Evolutionary conservation across 768 basidiomycete species (phyloP), one percentile per base, ranked within the genome.

Genomic region (Lactarius sp.): DNA sequence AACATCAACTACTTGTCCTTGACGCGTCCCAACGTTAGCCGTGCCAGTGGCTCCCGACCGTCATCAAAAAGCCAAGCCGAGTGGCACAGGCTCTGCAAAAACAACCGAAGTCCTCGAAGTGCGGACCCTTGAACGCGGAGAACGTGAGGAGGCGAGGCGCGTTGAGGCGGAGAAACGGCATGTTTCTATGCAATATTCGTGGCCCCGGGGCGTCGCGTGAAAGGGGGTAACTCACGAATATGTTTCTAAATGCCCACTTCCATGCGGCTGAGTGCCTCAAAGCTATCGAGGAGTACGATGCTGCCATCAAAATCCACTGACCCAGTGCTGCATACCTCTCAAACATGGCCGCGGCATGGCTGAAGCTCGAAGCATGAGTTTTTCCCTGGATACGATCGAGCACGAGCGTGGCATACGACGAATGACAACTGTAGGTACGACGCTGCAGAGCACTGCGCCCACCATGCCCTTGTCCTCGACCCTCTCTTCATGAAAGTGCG

Each of bases 271-370:
- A 77, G 51, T 80, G 73, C 67, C 66, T 61, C 1, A 73, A 76
- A 9, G 79, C 80, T 0, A 27, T 27, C 22, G 22, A 27, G 22
- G 22, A 27, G 22, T 27, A 27, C 22, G 22, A 27, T 27, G 22
- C 67, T 1, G 81, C 82, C 0, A 73, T 77, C 2, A 41, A 70
- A 1, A 69, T 74, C 22, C 76, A 80, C 49, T 76, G 79, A 0
- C 69, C 72, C 0, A 74, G 77, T 31, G 73, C 78, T 0, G 63
- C 76, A 4, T 76, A 77, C 57, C 70, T 81, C 53, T 56, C 75
- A 10, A 83, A 83, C 64, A 68, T 82, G 31, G 75, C 79, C 0
- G 74, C 75, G 20, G 73, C 78, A 0, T 78, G 77, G 66, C 70
- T 83, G 14, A 78, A 80, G 64, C 69, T 81, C 4, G 71, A 75